Evolutionary conservation across 176 grass and related monocot species (phyloP), one percentile per base, ranked within the genome.

Genomic region (Avena sativa): DNA sequence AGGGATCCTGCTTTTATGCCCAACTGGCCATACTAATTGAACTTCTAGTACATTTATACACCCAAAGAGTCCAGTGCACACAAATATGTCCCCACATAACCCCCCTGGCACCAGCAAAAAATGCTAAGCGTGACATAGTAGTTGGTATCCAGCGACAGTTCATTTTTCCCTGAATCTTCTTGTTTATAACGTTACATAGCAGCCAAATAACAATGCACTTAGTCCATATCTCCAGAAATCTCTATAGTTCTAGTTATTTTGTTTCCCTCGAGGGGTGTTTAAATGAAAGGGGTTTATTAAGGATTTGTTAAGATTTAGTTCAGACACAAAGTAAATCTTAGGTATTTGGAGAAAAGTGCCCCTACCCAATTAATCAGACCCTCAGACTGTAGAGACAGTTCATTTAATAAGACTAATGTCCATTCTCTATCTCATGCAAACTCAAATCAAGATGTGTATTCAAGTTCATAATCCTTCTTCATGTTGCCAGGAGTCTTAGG

Each of bases 401-500:
- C 21, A 74, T 44, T 89, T 80, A 74, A 50, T 30, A 74, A 79
- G 81, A 79, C 53, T 44, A 82, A n/a, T 2, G 77, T 25, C 67
- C 53, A 34, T 1, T 61, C 34, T 70, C 8, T 43, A 75, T 88
- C 23, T 43, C 51, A 3, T 15, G 74, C 74, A 68, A 59, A 80
- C 8, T 51, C 50, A 82, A 84, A 74, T 85, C 3, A 61, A 85
- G n/a, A 88, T 68, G 44, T 62, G 5, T 80, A 8, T 40, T 21
- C 49, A 58, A 58, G 44, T 84, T 61, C 64, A 70, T 70, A 59
- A 76, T 53, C 8, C 0, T 64, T 88, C 70, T 76, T 58, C 69
- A 84, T 87, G 77, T 86, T 86, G 61, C 1, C 93, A 98, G 97
- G 94, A 98, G 97, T 93, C 83, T 98, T 71, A 89, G 94, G 71